Evolutionary conservation across 2,329 filamentous ascomycete species (phyloP), one percentile per base, ranked within the genome.

Genomic region (Thelonectria rubi): DNA sequence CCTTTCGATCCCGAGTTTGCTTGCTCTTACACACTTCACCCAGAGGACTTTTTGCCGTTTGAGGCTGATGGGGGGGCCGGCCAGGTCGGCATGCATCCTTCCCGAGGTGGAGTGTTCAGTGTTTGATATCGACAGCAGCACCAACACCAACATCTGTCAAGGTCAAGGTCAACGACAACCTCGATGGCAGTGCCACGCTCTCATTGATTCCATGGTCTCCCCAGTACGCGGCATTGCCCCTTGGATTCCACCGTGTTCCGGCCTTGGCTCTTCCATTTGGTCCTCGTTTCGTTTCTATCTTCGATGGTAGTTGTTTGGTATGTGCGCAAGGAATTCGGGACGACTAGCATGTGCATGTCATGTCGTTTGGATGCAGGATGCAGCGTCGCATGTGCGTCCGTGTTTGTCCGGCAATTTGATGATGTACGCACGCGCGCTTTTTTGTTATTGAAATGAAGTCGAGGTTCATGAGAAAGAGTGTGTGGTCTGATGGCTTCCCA

Each of bases 401-500:
- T 60, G 52, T 64, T 62, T 65, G 60, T 58, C 52, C 34, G 47
- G n/a, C 58, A 43, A 59, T 46, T 54, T 56, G 57, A 57, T 58
- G 48, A 26, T 47, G 49, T 40, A 40, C 30, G 47, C 34, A 59
- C 20, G 50, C 39, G 49, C 43, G 49, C 21, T 47, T 50, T 46
- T 63, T 21, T 61, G 48, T 50, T 24, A 24, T 18, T 37, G 54
- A 37, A 43, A 45, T 30, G 2, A 40, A 17, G 11, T 42, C 50
- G 37, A 2, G 21, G n/a, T 47, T 55, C 24, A 24, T 24, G 24
- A 24, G 24, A 4, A 7, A 24, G 47, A 50, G 32, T 64, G 53
- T 48, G 57, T 70, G 69, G 68, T 43, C 69, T 72, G 69, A 72
- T 69, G 48, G 24, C 34, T 47, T 40, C 46, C 52, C 12, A 34